Percentiles rank a stretch among this genome's conserved stretches.
These are phyloP conservation scores for Gossypium turneri DNA, from an alignment of 345 rosid species.

Conservation along the genomic window DNA sequence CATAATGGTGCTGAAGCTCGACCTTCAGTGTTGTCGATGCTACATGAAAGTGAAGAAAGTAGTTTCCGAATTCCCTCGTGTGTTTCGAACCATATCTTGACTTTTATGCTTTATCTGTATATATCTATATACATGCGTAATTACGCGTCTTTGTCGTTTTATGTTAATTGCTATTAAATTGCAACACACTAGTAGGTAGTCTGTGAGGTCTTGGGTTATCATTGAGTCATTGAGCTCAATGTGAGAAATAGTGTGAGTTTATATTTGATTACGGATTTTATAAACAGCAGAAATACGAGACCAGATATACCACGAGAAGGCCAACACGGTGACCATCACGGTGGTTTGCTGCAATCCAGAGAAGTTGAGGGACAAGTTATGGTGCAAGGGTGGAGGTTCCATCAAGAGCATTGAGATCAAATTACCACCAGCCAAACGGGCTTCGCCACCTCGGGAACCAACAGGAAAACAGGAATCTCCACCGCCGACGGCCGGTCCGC, in stretches of 20 bases:
- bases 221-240: neutral
- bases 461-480: neutral
- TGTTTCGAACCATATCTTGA: constrained; percentile 24
- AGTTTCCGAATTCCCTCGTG: constrained; percentile 68
- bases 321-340: constrained; percentile 55
- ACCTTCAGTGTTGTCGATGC: constrained; percentile 67
- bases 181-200: neutral
- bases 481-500: neutral
- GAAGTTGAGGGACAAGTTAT: constrained; percentile 54
- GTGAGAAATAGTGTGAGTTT: constrained; percentile 31
- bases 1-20: constrained; percentile 60
- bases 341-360: constrained; percentile 85
- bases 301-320: constrained; percentile 63
- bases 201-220: neutral
- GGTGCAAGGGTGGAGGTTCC: constrained; percentile 46
- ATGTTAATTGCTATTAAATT: neutral
- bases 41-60: constrained; percentile 66
- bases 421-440: constrained; percentile 15
- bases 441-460: neutral
- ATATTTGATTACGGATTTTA: constrained; percentile 25
- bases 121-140: neutral
- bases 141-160: neutral
- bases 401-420: constrained; percentile 52
- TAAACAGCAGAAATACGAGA: constrained; percentile 63
- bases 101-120: neutral